Evolutionary conservation across 768 basidiomycete species (phyloP).

Genomic region (Russula ochroleuca): DNA sequence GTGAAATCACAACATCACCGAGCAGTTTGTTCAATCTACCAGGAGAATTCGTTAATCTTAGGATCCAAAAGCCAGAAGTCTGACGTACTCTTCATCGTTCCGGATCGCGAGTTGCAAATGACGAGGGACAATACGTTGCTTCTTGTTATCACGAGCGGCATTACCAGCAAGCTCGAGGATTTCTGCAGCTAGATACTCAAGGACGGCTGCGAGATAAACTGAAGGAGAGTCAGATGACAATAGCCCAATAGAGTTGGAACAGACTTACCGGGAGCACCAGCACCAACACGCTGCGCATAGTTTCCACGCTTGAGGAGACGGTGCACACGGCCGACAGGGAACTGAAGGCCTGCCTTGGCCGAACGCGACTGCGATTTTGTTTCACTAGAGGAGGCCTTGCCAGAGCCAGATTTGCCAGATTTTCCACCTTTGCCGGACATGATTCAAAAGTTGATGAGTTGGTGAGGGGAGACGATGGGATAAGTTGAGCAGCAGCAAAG

Average conservation of each 20-base stretch:
- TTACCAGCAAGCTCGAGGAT: conserved; percentile 91
- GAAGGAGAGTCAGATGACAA: not conserved
- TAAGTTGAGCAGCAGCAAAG: not conserved
- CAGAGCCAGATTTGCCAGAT: conserved; percentile 32
- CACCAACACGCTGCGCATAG: conserved; percentile 83
- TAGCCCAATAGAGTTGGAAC: not conserved
- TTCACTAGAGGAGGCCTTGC: conserved; percentile 42
- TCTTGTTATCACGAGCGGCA: conserved; percentile 79
- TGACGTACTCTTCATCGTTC: conserved; percentile 78
- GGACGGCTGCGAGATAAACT: conserved; percentile 88
- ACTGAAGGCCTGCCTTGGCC: conserved; percentile 73
- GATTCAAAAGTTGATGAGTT: conserved; percentile 37
- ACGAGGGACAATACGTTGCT: conserved; percentile 91
- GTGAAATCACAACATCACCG: conserved; percentile 85
- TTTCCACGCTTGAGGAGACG: conserved; percentile 83
- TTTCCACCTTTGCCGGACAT: conserved; percentile 56
- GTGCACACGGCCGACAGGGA: conserved; percentile 92
- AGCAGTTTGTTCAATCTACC: conserved; percentile 64
- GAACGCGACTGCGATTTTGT: conserved; percentile 64
- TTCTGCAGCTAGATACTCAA: conserved; percentile 90
- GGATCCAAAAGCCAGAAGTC: conserved; percentile 1
- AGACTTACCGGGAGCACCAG: conserved; percentile 71
- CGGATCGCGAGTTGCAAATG: conserved; percentile 91
- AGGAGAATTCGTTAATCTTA: not conserved
- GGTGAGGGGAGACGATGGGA: conserved; percentile 3